These are phyloP conservation scores for Mortierella sp. DNA, from an alignment of 371 early-diverging fungal genomes.

Conservation along the genomic window DNA sequence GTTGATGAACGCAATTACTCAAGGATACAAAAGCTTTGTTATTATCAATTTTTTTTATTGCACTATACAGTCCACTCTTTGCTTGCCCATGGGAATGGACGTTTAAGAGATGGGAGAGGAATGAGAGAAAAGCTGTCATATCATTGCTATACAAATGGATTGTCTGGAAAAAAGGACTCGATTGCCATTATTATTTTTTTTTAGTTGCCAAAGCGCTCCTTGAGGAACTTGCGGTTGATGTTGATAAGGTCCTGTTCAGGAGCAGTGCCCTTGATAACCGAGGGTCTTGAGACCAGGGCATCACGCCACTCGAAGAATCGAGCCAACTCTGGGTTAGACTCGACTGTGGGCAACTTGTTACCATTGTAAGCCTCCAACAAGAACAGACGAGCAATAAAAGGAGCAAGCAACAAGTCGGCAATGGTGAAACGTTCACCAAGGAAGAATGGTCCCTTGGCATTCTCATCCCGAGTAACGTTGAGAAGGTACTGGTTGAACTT, in stretches of 20 bases:
- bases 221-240: not conserved
- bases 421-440: not conserved
- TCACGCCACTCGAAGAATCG: constrained; percentile 1
- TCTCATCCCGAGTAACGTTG: constrained; percentile 7
- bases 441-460: not conserved
- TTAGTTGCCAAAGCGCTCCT: not conserved
- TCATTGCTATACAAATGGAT: too few species aligned
- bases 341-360: not conserved
- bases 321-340: not conserved
- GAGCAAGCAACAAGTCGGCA: not conserved
- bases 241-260: not conserved
- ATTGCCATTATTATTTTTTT: too few species aligned
- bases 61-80: too few species aligned
- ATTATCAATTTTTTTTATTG: too few species aligned
- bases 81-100: too few species aligned
- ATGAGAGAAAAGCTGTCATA: too few species aligned
- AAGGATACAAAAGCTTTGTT: too few species aligned
- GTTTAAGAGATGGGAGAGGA: too few species aligned
- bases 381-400: not conserved
- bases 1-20: too few species aligned
- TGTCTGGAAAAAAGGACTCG: too few species aligned
- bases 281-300: not conserved
- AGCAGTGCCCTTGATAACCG: not conserved
- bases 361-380: not conserved
- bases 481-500: constrained; percentile 32